phyloP scores from a whole-genome alignment of 768 basidiomycete genomes.

The Boletus reticulatus region DNA sequence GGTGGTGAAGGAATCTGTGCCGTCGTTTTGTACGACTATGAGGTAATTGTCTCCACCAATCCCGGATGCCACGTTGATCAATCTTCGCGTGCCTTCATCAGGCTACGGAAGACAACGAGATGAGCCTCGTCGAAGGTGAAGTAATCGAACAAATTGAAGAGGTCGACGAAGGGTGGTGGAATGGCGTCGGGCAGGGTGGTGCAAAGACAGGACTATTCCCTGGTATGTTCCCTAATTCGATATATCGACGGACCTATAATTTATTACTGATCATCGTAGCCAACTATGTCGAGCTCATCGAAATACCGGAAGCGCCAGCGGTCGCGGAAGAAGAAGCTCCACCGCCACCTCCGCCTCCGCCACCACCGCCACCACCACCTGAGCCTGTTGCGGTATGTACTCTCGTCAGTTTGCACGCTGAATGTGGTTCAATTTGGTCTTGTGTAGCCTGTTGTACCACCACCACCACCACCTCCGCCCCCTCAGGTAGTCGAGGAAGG shows the following conservation, averaged over 20 bases:
- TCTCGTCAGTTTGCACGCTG: background rate
- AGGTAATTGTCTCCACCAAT: constrained; percentile 36
- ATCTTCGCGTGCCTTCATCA: constrained; percentile 18
- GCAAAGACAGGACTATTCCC: constrained; percentile 80
- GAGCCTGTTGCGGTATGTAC: constrained; percentile 41
- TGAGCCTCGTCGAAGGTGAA: constrained; percentile 77
- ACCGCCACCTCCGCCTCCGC: constrained; percentile 59
- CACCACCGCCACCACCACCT: constrained; percentile 45
- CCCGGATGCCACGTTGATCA: background rate
- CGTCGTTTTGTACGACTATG: constrained; percentile 79
- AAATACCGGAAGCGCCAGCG: constrained; percentile 39
- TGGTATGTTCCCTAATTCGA: constrained; percentile 40
- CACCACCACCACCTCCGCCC: constrained; percentile 37
- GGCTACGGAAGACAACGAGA: constrained; percentile 87
- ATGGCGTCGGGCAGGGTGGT: constrained; percentile 66
- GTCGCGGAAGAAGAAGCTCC: constrained; percentile 43
- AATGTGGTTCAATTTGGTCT: background rate
- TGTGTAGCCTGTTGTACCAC: constrained; percentile 30
- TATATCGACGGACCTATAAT: background rate
- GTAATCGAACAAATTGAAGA: constrained; percentile 80
- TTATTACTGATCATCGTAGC: constrained; percentile 39
- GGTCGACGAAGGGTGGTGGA: constrained; percentile 92
- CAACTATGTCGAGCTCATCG: constrained; percentile 83
- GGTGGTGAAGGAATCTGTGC: constrained; percentile 57
- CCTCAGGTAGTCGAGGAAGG: constrained; percentile 59